A percentile compares a stretch with the other conserved stretches of the same genome.
Evolutionary conservation across 805 yeast genomes (phyloP).

Genomic region (Yamadazyma endophytica): DNA sequence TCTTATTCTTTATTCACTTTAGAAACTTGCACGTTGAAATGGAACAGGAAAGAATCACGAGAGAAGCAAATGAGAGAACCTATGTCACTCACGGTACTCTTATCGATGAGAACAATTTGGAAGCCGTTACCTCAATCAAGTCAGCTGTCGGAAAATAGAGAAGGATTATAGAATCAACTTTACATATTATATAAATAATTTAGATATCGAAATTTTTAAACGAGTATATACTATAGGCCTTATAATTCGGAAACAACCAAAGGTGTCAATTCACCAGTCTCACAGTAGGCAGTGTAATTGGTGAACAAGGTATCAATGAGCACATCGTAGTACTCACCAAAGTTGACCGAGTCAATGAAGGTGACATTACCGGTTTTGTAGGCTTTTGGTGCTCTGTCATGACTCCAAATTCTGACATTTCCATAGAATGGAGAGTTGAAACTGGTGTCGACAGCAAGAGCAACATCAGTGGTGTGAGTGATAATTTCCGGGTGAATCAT

Average conservation of each 20-base stretch:
- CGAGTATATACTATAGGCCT: too few relatives aligned
- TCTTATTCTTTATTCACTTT: slow-evolving; percentile 26
- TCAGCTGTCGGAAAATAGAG: slow-evolving; percentile 24
- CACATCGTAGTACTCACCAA: slow-evolving; percentile 22
- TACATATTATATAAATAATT: too few relatives aligned
- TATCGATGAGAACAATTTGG: slow-evolving; percentile 19
- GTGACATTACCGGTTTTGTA: slow-evolving; percentile 33
- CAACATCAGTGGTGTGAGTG: slow-evolving; percentile 21
- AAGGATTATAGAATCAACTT: too few relatives aligned
- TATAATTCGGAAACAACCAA: slow-evolving; percentile 7
- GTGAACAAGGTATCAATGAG: slow-evolving; percentile 27
- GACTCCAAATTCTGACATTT: slow-evolving; percentile 32
- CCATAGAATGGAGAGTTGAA: slow-evolving; percentile 42
- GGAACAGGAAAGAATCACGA: slow-evolving; percentile 29
- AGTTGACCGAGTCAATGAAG: slow-evolving; percentile 27
- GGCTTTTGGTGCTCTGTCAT: slow-evolving; percentile 33
- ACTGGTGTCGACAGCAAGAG: slow-evolving; percentile 35
- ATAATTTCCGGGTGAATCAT: slow-evolving; percentile 34
- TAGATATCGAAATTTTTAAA: too few relatives aligned
- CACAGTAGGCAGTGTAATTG: slow-evolving; percentile 37
- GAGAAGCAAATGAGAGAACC: slow-evolving; percentile 19
- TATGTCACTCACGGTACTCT: slow-evolving; percentile 14
- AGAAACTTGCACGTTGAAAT: slow-evolving; percentile 37
- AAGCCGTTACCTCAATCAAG: slow-evolving; percentile 24
- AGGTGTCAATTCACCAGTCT: slow-evolving; percentile 5